A percentile compares a stretch with the other conserved stretches of the same genome.
Evolutionary conservation across 352 stramenopile species (phyloP).

Genomic region (Phytopythium vexans): DNA sequence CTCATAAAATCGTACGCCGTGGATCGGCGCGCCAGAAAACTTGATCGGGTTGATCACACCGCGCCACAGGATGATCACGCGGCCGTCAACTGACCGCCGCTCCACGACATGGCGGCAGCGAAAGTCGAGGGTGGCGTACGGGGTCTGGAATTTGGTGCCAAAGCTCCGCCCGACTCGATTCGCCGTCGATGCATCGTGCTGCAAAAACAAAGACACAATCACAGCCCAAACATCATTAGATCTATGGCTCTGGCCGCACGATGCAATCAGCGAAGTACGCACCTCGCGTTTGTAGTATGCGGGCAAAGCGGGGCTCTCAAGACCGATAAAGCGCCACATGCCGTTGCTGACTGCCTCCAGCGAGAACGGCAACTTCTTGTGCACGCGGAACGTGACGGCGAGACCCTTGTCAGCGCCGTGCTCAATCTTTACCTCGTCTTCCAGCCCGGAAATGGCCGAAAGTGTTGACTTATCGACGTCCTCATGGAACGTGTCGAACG

Average conservation of each 20-base stretch:
- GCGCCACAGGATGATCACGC: constrained; percentile 44
- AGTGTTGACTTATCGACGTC: constrained; percentile 20
- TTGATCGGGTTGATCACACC: constrained; percentile 36
- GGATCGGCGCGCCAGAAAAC: constrained; percentile 33
- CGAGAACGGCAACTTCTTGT: constrained; percentile 29
- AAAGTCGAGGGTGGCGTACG: constrained; percentile 27
- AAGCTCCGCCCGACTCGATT: constrained; percentile 22
- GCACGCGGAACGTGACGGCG: constrained; percentile 22
- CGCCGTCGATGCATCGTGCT: constrained; percentile 17
- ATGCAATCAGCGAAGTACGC: not conserved
- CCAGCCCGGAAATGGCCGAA: constrained; percentile 12
- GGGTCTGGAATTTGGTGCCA: constrained; percentile 32
- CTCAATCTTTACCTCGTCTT: constrained; percentile 20
- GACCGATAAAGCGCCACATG: constrained; percentile 39
- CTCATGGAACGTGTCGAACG: constrained; percentile 18
- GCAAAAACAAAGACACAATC: not conserved
- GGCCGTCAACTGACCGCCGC: constrained; percentile 28
- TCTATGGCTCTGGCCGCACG: not conserved
- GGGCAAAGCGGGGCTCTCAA: constrained; percentile 14
- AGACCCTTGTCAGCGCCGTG: constrained; percentile 21
- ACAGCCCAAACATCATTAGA: constrained; percentile 1
- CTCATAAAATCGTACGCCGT: constrained; percentile 40
- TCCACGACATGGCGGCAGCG: constrained; percentile 30
- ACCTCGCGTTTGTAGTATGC: constrained; percentile 37
- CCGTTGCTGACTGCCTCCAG: constrained; percentile 19